These are phyloP conservation scores for Lasiodiplodia citricola DNA, from an alignment of 2,329 filamentous ascomycete species.

Conservation along the genomic window DNA sequence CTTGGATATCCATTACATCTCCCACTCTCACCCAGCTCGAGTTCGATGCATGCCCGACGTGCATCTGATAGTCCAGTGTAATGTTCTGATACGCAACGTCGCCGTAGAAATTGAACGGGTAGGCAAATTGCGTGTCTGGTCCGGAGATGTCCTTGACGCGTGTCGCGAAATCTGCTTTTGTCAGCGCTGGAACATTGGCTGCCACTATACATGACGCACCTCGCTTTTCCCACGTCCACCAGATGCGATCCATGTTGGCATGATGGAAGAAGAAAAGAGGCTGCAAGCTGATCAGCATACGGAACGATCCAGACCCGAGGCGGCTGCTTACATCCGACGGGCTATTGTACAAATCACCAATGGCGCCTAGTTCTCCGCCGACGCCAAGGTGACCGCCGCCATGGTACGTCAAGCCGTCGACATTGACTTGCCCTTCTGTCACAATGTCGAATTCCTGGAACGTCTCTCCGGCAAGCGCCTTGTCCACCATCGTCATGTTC, in stretches of 20 bases:
- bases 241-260: constrained; percentile 54
- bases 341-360: constrained; percentile 12
- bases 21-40: constrained; percentile 21
- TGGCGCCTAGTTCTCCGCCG: constrained; percentile 29
- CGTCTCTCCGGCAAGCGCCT: not conserved
- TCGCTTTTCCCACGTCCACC: constrained; percentile 58
- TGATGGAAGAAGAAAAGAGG: constrained; percentile 50
- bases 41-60: constrained; percentile 8
- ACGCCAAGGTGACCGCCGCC: constrained; percentile 54
- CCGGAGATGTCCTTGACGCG: constrained; percentile 34
- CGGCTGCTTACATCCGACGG: not conserved
- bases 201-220: not conserved
- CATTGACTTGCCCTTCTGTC: not conserved
- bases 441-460: constrained; percentile 20
- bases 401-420: constrained; percentile 36
- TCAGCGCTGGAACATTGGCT: not conserved
- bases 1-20: constrained; percentile 24
- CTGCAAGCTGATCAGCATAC: not conserved
- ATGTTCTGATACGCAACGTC: constrained; percentile 20
- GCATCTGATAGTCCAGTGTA: constrained; percentile 25
- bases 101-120: constrained; percentile 25
- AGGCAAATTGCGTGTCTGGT: constrained; percentile 21
- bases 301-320: no score
- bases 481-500: constrained; percentile 15
- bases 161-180: constrained; percentile 40